phyloP scores from a whole-genome alignment of 306 rosid species.

The Mimosa bimucronata region DNA sequence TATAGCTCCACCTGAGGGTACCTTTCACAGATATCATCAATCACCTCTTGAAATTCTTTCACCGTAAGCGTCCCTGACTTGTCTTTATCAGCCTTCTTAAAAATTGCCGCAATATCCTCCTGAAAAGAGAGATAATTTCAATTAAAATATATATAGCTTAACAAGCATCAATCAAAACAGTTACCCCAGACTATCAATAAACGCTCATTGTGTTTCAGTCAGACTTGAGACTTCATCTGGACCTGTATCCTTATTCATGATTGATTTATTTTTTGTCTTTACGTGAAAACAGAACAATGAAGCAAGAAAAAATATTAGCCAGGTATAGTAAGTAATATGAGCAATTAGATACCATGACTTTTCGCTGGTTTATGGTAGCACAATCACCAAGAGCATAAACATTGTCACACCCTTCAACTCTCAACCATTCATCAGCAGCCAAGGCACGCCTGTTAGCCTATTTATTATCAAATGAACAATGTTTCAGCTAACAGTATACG shows the following conservation, averaged over 20 bases:
- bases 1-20: slow-evolving; percentile 93
- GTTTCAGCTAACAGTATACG: background rate
- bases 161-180: background rate
- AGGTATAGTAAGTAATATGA: background rate
- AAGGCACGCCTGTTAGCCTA: slow-evolving; percentile 91
- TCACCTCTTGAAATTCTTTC: slow-evolving; percentile 69
- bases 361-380: slow-evolving; percentile 96
- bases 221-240: background rate
- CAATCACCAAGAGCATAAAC: slow-evolving; percentile 96
- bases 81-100: slow-evolving; percentile 78
- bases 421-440: slow-evolving; percentile 98
- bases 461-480: slow-evolving; percentile 23
- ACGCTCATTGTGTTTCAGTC: background rate
- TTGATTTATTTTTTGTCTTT: background rate
- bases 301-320: slow-evolving; percentile 4
- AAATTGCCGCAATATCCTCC: slow-evolving; percentile 86
- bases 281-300: slow-evolving; percentile 12
- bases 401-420: slow-evolving; percentile 83
- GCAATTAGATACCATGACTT: slow-evolving; percentile 72
- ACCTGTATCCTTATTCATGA: background rate
- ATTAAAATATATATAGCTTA: background rate
- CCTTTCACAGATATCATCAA: slow-evolving; percentile 80
- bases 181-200: background rate
- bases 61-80: slow-evolving; percentile 84
- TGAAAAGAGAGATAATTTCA: slow-evolving; percentile 29